Base-by-base conservation (phyloP, 768 basidiomycete species). In the Hygrophorus pudorinus region DNA sequence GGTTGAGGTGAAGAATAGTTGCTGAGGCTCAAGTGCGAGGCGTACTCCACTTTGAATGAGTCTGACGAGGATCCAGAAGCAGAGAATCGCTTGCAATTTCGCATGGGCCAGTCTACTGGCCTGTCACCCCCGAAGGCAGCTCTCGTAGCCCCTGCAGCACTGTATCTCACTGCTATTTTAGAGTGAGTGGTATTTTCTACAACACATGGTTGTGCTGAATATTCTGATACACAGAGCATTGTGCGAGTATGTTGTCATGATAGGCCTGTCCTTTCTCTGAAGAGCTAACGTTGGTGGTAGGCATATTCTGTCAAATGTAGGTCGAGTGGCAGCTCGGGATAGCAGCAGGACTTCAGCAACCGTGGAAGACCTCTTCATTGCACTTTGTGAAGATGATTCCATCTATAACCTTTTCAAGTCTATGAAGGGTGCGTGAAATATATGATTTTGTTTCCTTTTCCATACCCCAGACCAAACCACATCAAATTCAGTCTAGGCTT, bases 121-220 rank as follows among this genome's bases (percentile, higher is more conserved):
- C 60, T 66, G 10, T 49, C 61, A 10, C 65, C 77, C 27, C 76
- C 79, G 14, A 73, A 69, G 41, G 60, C 74, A 14, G 59, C 72
- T 5, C 70, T 85, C 7, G 61, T 92, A 18, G 79, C 83, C 7
- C 89, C 89, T 3, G 87, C 91, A 27, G 82, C 88, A 14, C 59
- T 96, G 35, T 96, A 93, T 68, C 71, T 93, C 41, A 93, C 92
- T 2, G 90, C 91, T 6, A 87, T 94, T 50, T 69, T 96, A 24
- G 92, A 96, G 91, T 93, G 61, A 67, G 91, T 75, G 13, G 46
- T 44, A 42, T 53, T 51, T 42, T 46, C 32, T 48, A 55, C 35
- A 45, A 29, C 48, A 43, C 44, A 45, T 47, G 52, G 44, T 49
- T 48, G 43, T 65, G 43, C 64, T 52, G 48, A 50, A 45, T 50